phyloP scores from a whole-genome alignment of 495 filamentous ascomycete genomes.

The Evernia prunastri region DNA sequence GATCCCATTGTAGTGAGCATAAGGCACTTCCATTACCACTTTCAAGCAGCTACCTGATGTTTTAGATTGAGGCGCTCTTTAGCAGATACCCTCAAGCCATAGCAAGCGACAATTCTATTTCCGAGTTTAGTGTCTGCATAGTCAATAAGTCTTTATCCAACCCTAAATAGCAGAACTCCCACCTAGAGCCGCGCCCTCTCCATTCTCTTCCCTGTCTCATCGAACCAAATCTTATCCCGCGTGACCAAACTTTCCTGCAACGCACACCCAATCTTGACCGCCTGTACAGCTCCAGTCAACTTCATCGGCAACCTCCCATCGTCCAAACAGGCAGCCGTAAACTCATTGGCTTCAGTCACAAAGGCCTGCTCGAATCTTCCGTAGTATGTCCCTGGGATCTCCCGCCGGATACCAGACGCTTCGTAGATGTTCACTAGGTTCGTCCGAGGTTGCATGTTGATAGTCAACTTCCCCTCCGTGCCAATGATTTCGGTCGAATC shows the following conservation, averaged over 20 bases:
- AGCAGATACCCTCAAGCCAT: too few species aligned
- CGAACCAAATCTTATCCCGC: slow-evolving; percentile 55
- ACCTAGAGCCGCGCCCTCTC: slow-evolving; percentile 20
- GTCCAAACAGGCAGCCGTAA: slow-evolving; percentile 49
- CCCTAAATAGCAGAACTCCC: not conserved
- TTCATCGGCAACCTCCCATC: slow-evolving; percentile 46
- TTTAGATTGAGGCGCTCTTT: too few species aligned
- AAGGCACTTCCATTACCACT: too few species aligned
- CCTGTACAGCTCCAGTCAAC: slow-evolving; percentile 49
- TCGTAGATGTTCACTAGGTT: slow-evolving; percentile 51
- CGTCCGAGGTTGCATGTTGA: slow-evolving; percentile 48
- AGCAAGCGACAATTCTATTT: too few species aligned
- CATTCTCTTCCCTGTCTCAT: slow-evolving; percentile 36
- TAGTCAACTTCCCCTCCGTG: slow-evolving; percentile 52
- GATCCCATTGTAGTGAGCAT: too few species aligned
- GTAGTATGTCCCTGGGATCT: slow-evolving; percentile 54
- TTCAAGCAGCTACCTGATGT: too few species aligned
- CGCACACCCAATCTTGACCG: slow-evolving; percentile 53
- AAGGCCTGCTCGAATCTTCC: slow-evolving; percentile 58
- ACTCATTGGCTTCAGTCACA: slow-evolving; percentile 57
- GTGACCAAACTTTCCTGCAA: slow-evolving; percentile 52
- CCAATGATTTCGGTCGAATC: slow-evolving; percentile 61
- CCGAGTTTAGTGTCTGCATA: too few species aligned
- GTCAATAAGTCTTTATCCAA: not conserved
- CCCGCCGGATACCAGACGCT: slow-evolving; percentile 42